These are phyloP conservation scores for Paecilomyces variotii DNA, from an alignment of 2,329 filamentous ascomycete genomes.

Conservation along the genomic window DNA sequence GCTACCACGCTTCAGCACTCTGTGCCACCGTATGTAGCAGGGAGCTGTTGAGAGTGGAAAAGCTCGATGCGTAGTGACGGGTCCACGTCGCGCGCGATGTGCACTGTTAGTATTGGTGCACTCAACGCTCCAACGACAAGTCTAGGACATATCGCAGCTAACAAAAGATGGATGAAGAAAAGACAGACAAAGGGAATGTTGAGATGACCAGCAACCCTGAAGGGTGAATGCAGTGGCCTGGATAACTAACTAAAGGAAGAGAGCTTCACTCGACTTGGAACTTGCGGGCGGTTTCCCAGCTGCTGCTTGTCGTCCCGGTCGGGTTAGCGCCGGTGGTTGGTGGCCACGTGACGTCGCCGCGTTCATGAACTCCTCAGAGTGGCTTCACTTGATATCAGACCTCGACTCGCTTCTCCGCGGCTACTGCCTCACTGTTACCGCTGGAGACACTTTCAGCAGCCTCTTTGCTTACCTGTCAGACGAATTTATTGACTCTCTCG, in stretches of 20 bases:
- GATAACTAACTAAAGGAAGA: slow-evolving; percentile 1
- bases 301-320: background rate
- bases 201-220: background rate
- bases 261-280: background rate
- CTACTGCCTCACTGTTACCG: background rate
- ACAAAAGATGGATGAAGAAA: slow-evolving; percentile 6
- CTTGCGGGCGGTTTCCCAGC: background rate
- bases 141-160: slow-evolving; percentile 11
- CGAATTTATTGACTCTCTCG: background rate
- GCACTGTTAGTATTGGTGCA: slow-evolving; percentile 10
- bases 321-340: slow-evolving; percentile 2
- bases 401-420: background rate
- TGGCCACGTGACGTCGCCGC: background rate
- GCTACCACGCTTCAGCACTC: slow-evolving; percentile 4
- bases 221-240: background rate
- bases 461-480: too few species aligned
- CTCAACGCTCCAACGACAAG: slow-evolving; percentile 7
- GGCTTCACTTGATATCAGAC: background rate
- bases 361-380: background rate
- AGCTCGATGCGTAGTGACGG: slow-evolving; percentile 4
- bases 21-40: slow-evolving; percentile 7
- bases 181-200: slow-evolving; percentile 8
- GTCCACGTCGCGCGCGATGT: slow-evolving; percentile 6
- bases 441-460: background rate
- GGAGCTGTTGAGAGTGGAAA: slow-evolving; percentile 7